A percentile compares a stretch with the other conserved stretches of the same genome.
These are phyloP conservation scores for Linnemannia schmuckeri DNA, from an alignment of 192 early-diverging fungal genomes.

Conservation along the genomic window DNA sequence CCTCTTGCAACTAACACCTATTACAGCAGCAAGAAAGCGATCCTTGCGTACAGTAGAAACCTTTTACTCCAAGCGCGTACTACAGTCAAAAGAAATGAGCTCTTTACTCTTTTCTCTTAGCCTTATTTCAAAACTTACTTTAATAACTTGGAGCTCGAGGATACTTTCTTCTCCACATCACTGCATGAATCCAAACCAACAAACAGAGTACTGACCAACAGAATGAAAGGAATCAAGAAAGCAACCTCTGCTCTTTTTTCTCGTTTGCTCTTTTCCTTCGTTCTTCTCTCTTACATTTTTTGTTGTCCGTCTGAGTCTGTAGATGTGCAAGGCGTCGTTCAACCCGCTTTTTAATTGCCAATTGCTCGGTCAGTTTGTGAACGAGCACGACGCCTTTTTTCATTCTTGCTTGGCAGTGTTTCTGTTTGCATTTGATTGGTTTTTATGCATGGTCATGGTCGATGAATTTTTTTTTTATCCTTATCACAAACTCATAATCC, in stretches of 20 bases:
- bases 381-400: neutral
- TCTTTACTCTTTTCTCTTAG: too few relatives aligned
- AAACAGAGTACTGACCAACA: neutral
- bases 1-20: neutral
- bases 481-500: neutral
- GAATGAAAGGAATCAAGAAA: neutral
- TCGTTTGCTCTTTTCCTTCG: neutral
- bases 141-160: too few relatives aligned
- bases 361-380: too few relatives aligned
- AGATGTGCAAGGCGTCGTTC: neutral
- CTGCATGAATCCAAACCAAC: neutral
- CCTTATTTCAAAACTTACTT: too few relatives aligned
- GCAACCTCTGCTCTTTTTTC: neutral
- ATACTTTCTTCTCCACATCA: constrained; percentile 8
- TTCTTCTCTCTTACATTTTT: neutral
- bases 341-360: neutral
- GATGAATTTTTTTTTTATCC: neutral
- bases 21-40: neutral
- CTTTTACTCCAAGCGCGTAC: neutral
- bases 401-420: neutral
- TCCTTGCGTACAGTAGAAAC: neutral
- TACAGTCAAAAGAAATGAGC: too few relatives aligned
- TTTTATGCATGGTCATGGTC: neutral
- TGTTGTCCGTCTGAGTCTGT: neutral
- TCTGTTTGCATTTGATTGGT: neutral